Conservation (phyloP, 805 yeast genomes). For the Saccharomycopsis sp. region DNA sequence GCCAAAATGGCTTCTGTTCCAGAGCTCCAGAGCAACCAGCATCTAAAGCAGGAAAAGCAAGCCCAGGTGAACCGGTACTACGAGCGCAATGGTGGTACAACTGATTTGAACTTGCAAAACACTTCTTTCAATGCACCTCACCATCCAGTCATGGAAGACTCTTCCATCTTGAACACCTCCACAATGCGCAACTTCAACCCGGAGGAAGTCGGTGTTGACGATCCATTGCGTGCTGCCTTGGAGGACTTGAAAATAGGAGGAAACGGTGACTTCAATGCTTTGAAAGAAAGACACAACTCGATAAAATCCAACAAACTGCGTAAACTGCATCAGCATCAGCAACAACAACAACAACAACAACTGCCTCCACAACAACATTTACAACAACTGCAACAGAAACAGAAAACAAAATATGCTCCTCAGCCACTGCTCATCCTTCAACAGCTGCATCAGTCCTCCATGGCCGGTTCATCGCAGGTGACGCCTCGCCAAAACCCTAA, state of each 20-base stretch:
- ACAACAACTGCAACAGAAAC: constrained; percentile 1
- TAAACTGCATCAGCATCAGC: neutral
- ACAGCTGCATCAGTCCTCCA: neutral
- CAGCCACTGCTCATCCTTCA: constrained; percentile 1
- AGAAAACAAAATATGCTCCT: neutral
- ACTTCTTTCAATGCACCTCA: neutral
- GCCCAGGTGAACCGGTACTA: constrained; percentile 9
- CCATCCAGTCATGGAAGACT: constrained; percentile 14
- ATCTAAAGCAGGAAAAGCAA: constrained; percentile 4
- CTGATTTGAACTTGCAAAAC: no score
- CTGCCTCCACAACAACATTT: constrained; percentile 1
- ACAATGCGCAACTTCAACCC: constrained; percentile 20
- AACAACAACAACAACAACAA: neutral
- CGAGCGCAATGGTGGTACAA: no score
- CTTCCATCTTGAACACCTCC: constrained; percentile 20
- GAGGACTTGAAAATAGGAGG: constrained; percentile 36
- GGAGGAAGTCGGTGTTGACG: constrained; percentile 25
- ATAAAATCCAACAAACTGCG: constrained; percentile 23
- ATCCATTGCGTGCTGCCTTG: constrained; percentile 48
- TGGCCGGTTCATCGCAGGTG: neutral
- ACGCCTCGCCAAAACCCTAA: neutral
- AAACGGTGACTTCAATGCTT: constrained; percentile 33
- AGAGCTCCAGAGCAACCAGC: no score
- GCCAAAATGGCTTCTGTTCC: no score
- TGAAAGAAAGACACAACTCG: constrained; percentile 27